Conservation (phyloP, 2,329 filamentous ascomycete species). For the Fusarium buharicum region DNA sequence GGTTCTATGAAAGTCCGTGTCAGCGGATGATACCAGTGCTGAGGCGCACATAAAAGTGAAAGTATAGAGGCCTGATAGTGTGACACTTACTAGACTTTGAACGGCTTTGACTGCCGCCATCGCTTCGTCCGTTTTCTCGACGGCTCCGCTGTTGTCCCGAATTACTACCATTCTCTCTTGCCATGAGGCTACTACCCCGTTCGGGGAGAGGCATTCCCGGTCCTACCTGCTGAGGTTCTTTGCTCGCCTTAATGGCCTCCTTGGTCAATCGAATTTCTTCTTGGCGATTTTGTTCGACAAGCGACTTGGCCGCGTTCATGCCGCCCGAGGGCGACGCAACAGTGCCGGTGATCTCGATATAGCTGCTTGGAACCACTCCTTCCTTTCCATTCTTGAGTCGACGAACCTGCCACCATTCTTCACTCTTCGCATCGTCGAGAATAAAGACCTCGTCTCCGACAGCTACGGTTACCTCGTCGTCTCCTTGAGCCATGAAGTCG, state of each 20-base stretch:
- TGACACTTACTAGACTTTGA: constrained; percentile 75
- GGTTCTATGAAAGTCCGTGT: constrained; percentile 68
- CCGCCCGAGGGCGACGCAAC: constrained; percentile 63
- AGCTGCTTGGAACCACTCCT: constrained; percentile 95
- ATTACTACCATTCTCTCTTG: constrained; percentile 73
- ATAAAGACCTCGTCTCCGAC: constrained; percentile 91
- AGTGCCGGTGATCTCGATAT: constrained; percentile 86
- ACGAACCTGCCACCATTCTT: constrained; percentile 98
- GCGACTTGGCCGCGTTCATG: constrained; percentile 65
- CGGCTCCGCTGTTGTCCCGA: constrained; percentile 75
- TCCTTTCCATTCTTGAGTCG: constrained; percentile 91
- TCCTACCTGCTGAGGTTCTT: constrained; percentile 74
- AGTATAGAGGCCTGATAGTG: neutral
- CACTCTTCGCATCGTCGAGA: constrained; percentile 88
- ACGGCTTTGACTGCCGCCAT: constrained; percentile 62
- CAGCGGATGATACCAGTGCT: constrained; percentile 8
- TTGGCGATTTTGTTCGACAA: constrained; percentile 78
- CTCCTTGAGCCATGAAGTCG: constrained; percentile 95
- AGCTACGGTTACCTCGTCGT: constrained; percentile 94
- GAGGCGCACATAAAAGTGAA: neutral
- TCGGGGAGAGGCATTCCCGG: constrained; percentile 79
- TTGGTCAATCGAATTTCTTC: constrained; percentile 88
- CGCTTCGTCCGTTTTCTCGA: constrained; percentile 73
- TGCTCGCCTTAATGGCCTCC: constrained; percentile 75
- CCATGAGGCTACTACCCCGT: constrained; percentile 81